Conservation (phyloP, 129 eudicot species). For the Pseudognaphalium luteoalbum region DNA sequence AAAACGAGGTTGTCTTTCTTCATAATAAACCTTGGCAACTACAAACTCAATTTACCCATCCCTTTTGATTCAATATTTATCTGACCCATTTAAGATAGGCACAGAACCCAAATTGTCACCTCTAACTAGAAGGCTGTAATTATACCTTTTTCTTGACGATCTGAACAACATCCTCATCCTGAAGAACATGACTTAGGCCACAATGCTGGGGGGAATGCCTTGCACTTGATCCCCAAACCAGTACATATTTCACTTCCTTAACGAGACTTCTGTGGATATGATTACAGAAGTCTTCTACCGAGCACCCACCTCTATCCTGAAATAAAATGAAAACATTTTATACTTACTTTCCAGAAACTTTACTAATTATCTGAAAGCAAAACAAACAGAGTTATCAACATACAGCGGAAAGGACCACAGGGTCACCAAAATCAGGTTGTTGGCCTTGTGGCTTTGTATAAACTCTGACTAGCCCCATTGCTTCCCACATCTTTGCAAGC, state of each 20-base stretch:
- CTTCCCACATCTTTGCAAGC: conserved; percentile 99
- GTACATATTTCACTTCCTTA: conserved; percentile 86
- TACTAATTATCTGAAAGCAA: neutral
- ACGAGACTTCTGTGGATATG: conserved; percentile 90
- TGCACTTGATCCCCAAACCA: conserved; percentile 97
- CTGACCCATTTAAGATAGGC: neutral
- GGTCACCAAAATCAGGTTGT: conserved; percentile 95
- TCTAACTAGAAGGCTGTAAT: neutral
- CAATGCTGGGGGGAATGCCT: conserved; percentile 98
- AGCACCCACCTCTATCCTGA: conserved; percentile 99
- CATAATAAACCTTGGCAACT: neutral
- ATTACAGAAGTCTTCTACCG: conserved; percentile 90
- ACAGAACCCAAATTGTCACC: neutral
- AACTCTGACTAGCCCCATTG: conserved; percentile 96
- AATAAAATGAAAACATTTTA: conserved; percentile 11
- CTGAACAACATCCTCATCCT: conserved; percentile 98
- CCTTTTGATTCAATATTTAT: neutral
- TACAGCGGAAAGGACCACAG: conserved; percentile 96
- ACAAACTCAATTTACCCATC: neutral
- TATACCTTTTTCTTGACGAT: conserved; percentile 94
- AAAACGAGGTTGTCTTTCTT: neutral
- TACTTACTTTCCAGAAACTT: neutral
- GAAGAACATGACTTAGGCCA: conserved; percentile 83
- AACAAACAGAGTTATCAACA: conserved; percentile 29
- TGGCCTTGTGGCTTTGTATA: conserved; percentile 98